Percentiles rank a stretch among this genome's conserved stretches.
These are phyloP conservation scores for Cytospora paraplurivora DNA, from an alignment of 2,329 filamentous ascomycete species.

Conservation along the genomic window DNA sequence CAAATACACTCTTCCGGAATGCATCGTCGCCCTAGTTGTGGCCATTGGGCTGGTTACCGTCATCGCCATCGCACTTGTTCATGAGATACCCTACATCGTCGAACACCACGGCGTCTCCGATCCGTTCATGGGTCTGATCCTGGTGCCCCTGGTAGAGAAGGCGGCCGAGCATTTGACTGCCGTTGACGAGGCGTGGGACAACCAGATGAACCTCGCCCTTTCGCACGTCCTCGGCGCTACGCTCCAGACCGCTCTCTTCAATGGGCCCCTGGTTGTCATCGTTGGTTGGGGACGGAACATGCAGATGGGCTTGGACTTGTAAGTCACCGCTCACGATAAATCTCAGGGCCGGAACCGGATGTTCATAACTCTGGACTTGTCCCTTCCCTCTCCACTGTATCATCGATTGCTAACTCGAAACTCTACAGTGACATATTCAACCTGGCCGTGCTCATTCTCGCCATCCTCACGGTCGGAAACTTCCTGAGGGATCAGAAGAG, in stretches of 20 bases:
- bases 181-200: slow-evolving; percentile 81
- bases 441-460: slow-evolving; percentile 76
- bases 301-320: slow-evolving; percentile 76
- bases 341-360: neutral
- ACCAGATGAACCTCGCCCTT: slow-evolving; percentile 82
- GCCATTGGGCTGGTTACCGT: slow-evolving; percentile 36
- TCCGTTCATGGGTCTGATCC: slow-evolving; percentile 65
- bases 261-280: slow-evolving; percentile 79
- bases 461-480: slow-evolving; percentile 83
- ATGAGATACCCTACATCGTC: slow-evolving; percentile 54
- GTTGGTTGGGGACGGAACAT: slow-evolving; percentile 78
- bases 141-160: slow-evolving; percentile 83
- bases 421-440: slow-evolving; percentile 70
- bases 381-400: neutral
- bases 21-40: slow-evolving; percentile 55
- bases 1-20: slow-evolving; percentile 64
- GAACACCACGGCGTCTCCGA: slow-evolving; percentile 27
- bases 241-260: slow-evolving; percentile 87
- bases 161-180: slow-evolving; percentile 83
- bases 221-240: slow-evolving; percentile 85
- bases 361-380: neutral
- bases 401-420: neutral
- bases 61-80: slow-evolving; percentile 59
- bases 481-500: slow-evolving; percentile 87
- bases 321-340: slow-evolving; percentile 6